Evolutionary conservation across 495 filamentous ascomycete genomes (phyloP), one percentile per base, ranked within the genome.

Genomic region (Xylaria sp.): DNA sequence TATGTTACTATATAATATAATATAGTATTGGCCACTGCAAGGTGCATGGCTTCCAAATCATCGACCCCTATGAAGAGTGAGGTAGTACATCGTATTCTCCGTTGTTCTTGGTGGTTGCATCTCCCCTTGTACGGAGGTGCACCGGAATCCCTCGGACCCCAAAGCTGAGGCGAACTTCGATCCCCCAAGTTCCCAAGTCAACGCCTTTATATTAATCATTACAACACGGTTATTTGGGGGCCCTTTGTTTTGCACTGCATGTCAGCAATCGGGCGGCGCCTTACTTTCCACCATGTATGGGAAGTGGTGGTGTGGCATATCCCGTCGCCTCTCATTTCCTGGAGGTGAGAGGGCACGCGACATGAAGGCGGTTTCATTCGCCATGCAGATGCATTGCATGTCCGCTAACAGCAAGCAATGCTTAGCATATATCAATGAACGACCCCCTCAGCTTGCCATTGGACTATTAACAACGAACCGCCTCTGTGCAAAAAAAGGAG

Each of bases 71-170:
- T 11, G 17, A 43, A 31, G 29, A 46, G 35, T n/a, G 11, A 62
- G 37, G 37, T 31, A 17, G 12, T 17, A 55, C 52, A 55, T 5
- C 15, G 31, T 3, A 50, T 26, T 55, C 37, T 26, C 12, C 35
- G n/a, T 62, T 43, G 19, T 37, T 62, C 37, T 62, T n/a, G 35
- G 37, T 43, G 59, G 59, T 46, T 43, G n/a, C n/a, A 26, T 44
- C 59, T 44, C 19, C 5, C n/a, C 2, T 58, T 11, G 17, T 46
- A 35, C 21, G 24, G 5, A 64, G 59, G 37, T 46, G 40, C 68
- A 21, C 9, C 35, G 31, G 35, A 43, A 72, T 74, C 72, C 73
- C 71, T 71, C 71, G 73, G 73, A 72, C 76, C 76, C 76, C 73
- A 78, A 76, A 37, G 41, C 48, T 41, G 55, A 59, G 0, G 9